phyloP scores from a whole-genome alignment of 371 early-diverging fungal genomes.

The Mycotypha africana region DNA sequence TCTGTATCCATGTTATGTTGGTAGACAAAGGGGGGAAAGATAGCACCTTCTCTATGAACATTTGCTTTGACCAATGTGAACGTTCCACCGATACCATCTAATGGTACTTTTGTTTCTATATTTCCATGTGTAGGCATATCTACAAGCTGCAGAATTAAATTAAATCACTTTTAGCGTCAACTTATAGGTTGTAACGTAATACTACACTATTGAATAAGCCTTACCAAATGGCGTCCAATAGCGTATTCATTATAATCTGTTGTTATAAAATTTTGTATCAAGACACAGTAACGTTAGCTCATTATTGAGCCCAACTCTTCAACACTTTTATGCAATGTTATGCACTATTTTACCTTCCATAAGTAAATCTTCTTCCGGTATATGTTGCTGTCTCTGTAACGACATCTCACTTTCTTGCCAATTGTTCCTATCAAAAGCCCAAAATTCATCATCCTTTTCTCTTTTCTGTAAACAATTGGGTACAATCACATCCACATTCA shows the following conservation, averaged over 20 bases:
- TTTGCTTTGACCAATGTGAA: conserved; percentile 55
- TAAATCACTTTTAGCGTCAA: too few species aligned
- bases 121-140: conserved; percentile 32
- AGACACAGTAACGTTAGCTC: too few species aligned
- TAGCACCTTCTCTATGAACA: conserved; percentile 62
- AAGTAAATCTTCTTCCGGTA: conserved; percentile 29
- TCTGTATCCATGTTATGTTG: conserved; percentile 67
- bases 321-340: too few species aligned
- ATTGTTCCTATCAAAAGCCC: conserved; percentile 58
- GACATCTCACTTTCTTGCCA: conserved; percentile 61
- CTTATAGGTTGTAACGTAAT: too few species aligned
- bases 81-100: conserved; percentile 61
- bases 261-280: too few species aligned
- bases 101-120: conserved; percentile 28
- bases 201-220: too few species aligned
- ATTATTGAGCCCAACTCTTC: too few species aligned
- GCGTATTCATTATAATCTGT: conserved; percentile 12
- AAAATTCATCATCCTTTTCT: conserved; percentile 27
- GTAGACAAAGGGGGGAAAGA: conserved; percentile 54
- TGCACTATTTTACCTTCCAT: conserved; percentile 40
- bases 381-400: conserved; percentile 33
- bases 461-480: conserved; percentile 46
- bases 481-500: conserved; percentile 48
- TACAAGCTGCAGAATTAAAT: conserved; percentile 34
- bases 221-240: conserved; percentile 16